A percentile compares a stretch with the other conserved stretches of the same genome.
Conservation (phyloP, 139 green algal species). For the Chlorella sp. region DNA sequence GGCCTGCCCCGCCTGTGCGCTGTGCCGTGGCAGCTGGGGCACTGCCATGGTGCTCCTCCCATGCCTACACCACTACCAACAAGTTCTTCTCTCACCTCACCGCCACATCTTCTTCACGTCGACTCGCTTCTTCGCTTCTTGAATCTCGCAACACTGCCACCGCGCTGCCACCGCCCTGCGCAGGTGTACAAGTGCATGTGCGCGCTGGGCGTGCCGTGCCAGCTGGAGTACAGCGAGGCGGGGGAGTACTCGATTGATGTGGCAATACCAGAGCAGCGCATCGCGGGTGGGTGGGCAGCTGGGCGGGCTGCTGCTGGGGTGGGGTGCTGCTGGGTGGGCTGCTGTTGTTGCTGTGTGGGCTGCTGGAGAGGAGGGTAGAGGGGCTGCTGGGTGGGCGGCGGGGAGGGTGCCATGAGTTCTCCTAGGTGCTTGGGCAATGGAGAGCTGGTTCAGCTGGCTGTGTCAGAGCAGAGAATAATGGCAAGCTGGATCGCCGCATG, state of each 20-base stretch:
- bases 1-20: too few relatives aligned
- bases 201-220: conserved; percentile 17
- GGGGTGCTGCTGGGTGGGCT: too few relatives aligned
- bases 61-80: neutral
- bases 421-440: neutral
- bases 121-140: too few relatives aligned
- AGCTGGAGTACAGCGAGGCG: conserved; percentile 25
- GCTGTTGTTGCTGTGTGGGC: too few relatives aligned
- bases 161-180: neutral
- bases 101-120: too few relatives aligned
- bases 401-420: neutral
- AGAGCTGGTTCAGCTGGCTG: neutral
- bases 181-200: conserved; percentile 23
- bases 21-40: too few relatives aligned
- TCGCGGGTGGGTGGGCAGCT: neutral
- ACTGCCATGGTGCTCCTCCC: neutral
- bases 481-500: too few relatives aligned
- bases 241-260: conserved; percentile 49
- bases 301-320: neutral
- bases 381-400: too few relatives aligned
- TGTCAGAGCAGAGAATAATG: too few relatives aligned
- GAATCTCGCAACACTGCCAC: too few relatives aligned
- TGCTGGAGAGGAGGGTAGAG: too few relatives aligned
- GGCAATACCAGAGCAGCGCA: conserved; percentile 23
- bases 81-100: too few relatives aligned